Evolutionary conservation across 2,329 filamentous ascomycete species (phyloP), one percentile per base, ranked within the genome.

Genomic region (Ophiostoma ulmi): DNA sequence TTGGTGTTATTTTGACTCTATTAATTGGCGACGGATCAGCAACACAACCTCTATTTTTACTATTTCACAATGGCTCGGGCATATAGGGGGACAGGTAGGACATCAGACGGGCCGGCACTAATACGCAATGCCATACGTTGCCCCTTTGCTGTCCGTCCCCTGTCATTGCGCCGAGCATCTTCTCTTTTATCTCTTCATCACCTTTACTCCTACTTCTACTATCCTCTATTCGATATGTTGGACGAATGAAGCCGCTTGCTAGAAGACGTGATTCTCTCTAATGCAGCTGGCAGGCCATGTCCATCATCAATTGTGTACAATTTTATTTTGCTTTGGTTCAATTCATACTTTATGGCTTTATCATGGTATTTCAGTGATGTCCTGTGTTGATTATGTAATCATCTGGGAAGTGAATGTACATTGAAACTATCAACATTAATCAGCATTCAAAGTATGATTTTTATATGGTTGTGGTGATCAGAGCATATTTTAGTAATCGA

Each of bases 211-310:
- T 38, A 64, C 61, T 38, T 64, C 31, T 36, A 64, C 58, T 7
- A 63, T 63, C 26, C 58, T 63, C 58, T 63, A 63, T 63, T 65
- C 11, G 20, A 36, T 39, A 39, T 65, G 63, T 11, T 65, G 63
- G 61, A 41, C 63, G 36, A 65, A 65, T 65, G 36, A 22, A 20
- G 38, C 35, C 63, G 35, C 63, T 39, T 38, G 63, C 36, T 13
- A 4, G 36, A 39, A 36, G 13, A 64, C 35, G 22, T 20, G 35
- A 39, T 38, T 22, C 8, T 65, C 63, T 39, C 5, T 31, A 14
- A 63, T 65, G 35, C 20, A 65, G 63, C 63, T 38, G 36, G 63
- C 36, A 39, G 36, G 63, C 35, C 20, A 65, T 65, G 61, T 65
- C 36, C 36, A 22, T 39, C 8, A 39, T 39, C 10, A 36, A 20